Percentiles rank a stretch among this genome's conserved stretches.
Conservation (phyloP, 345 rosid genomes). For the Salix suchowensis region DNA sequence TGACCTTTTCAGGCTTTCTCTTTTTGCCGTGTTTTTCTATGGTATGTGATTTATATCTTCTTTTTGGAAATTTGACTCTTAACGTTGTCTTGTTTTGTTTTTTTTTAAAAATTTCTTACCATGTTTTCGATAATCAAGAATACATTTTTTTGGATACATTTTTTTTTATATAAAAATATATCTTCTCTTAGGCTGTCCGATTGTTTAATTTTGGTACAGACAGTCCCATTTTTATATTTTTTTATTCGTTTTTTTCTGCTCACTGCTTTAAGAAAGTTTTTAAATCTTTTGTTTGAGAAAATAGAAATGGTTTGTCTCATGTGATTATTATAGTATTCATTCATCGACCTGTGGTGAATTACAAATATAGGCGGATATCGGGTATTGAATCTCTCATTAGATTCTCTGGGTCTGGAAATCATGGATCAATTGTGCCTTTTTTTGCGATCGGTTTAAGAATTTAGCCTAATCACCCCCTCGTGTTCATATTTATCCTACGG, state of each 20-base stretch:
- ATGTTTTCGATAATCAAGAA: background rate
- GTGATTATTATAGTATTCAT: background rate
- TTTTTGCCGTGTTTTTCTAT: slow-evolving; percentile 6
- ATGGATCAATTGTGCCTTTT: background rate
- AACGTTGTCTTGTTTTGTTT: background rate
- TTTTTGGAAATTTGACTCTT: background rate
- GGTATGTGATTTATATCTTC: slow-evolving; percentile 1
- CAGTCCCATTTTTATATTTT: background rate
- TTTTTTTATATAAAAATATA: background rate
- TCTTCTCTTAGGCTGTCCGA: background rate
- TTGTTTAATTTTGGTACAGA: background rate
- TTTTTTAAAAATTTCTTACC: background rate
- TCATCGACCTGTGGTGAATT: background rate
- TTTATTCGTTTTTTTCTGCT: background rate
- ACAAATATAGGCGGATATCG: background rate
- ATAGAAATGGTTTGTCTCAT: background rate
- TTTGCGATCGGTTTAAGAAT: background rate
- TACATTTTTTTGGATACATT: too few species aligned
- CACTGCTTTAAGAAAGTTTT: background rate
- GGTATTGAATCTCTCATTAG: background rate
- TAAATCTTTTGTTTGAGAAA: background rate
- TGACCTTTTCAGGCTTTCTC: background rate
- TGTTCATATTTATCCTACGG: background rate
- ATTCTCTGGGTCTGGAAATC: background rate
- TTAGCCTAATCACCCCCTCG: background rate